Evolutionary conservation across 495 filamentous ascomycete genomes (phyloP).

Genomic region (Penicillium coffeae): DNA sequence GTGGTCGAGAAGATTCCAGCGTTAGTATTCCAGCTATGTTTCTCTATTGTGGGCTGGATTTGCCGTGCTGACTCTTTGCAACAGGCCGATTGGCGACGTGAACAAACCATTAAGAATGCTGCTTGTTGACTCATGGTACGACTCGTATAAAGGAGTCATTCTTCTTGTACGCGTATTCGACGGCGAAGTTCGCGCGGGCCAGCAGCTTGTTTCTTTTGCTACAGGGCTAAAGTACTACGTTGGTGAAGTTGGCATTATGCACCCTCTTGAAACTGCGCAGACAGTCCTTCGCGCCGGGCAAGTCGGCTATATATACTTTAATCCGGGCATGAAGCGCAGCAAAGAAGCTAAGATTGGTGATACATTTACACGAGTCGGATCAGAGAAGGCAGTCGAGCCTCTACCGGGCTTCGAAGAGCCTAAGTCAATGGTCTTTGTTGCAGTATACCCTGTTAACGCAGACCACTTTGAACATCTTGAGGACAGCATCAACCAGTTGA

Average conservation of each 20-base stretch:
- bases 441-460: slow-evolving; percentile 90
- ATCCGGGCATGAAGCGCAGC: slow-evolving; percentile 94
- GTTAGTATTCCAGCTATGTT: slow-evolving; percentile 30
- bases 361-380: slow-evolving; percentile 84
- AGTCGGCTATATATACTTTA: slow-evolving; percentile 94
- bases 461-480: slow-evolving; percentile 81
- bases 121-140: slow-evolving; percentile 97
- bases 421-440: slow-evolving; percentile 98
- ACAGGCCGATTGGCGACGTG: slow-evolving; percentile 65
- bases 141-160: slow-evolving; percentile 90
- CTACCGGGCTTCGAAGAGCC: slow-evolving; percentile 95
- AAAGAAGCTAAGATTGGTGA: slow-evolving; percentile 95
- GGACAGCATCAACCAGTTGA: slow-evolving; percentile 90
- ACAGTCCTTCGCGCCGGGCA: slow-evolving; percentile 79
- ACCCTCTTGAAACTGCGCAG: slow-evolving; percentile 84
- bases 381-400: slow-evolving; percentile 69
- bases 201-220: slow-evolving; percentile 77
- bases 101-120: slow-evolving; percentile 73
- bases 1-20: slow-evolving; percentile 82
- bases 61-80: slow-evolving; percentile 13
- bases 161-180: slow-evolving; percentile 90
- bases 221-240: slow-evolving; percentile 85
- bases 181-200: slow-evolving; percentile 75
- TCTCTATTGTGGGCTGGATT: background rate
- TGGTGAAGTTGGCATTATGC: slow-evolving; percentile 95